These are phyloP conservation scores for Starmerella stigmatis DNA, from an alignment of 805 yeast species.

Conservation along the genomic window DNA sequence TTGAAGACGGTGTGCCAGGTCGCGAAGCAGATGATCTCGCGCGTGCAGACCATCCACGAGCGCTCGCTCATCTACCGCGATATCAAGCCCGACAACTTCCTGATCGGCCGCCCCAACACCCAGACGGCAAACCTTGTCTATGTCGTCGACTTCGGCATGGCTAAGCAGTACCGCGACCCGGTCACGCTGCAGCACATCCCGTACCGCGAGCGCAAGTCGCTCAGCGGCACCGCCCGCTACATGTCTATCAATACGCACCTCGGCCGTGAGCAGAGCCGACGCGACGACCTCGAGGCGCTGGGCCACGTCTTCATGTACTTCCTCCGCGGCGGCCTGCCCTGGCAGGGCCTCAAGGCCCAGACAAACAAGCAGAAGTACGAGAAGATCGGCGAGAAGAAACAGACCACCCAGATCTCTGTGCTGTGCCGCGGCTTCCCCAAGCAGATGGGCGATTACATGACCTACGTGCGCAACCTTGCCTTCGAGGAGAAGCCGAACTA, in stretches of 20 bases:
- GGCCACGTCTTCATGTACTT: constrained; percentile 97
- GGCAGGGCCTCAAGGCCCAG: constrained; percentile 99
- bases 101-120: constrained; percentile 80
- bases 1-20: constrained; percentile 86
- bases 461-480: constrained; percentile 74
- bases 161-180: constrained; percentile 94
- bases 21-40: constrained; percentile 84
- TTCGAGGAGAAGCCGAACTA: constrained; percentile 95
- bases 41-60: constrained; percentile 79
- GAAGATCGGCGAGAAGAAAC: constrained; percentile 92
- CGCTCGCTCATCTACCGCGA: constrained; percentile 90
- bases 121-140: constrained; percentile 77
- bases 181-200: constrained; percentile 93
- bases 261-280: constrained; percentile 92
- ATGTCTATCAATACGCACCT: constrained; percentile 96
- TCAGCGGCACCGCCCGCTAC: constrained; percentile 97
- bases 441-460: constrained; percentile 86
- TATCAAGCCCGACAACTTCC: constrained; percentile 93
- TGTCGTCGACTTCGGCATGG: constrained; percentile 97
- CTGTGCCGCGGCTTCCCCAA: constrained; percentile 82
- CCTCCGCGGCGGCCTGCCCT: constrained; percentile 77
- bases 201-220: constrained; percentile 86
- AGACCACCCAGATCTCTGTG: constrained; percentile 75
- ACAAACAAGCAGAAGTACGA: constrained; percentile 96
- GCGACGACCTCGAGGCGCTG: constrained; percentile 92